phyloP scores from a whole-genome alignment of 2,329 filamentous ascomycete species.

The Zasmidium angulare region DNA sequence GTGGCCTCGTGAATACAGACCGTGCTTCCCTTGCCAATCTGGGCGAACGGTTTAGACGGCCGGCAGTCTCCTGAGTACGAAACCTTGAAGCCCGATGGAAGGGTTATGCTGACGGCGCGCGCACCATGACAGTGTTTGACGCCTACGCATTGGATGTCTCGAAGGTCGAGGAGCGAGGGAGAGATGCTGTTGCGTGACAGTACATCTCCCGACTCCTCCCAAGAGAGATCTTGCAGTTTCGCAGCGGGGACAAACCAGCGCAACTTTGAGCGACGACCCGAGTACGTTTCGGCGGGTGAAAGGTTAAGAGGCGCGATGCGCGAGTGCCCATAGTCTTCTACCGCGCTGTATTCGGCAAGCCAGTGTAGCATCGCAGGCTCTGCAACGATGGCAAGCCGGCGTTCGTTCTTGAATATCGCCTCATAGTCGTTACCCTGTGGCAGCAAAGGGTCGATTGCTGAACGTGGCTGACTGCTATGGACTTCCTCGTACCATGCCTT shows the following conservation, averaged over 20 bases:
- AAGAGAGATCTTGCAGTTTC: conserved; percentile 22
- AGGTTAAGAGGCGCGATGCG: conserved; percentile 54
- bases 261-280: conserved; percentile 28
- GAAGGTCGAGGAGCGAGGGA: conserved; percentile 59
- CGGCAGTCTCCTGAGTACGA: conserved; percentile 95
- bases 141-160: conserved; percentile 62
- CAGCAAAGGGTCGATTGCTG: conserved; percentile 6
- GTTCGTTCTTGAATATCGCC: conserved; percentile 15
- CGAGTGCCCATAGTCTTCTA: conserved; percentile 76
- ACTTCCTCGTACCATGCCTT: conserved; percentile 71
- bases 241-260: conserved; percentile 34
- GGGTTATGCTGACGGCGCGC: conserved; percentile 74
- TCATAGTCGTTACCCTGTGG: conserved; percentile 31
- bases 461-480: conserved; percentile 41
- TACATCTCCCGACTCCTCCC: conserved; percentile 11
- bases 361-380: conserved; percentile 71
- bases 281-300: conserved; percentile 28
- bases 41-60: conserved; percentile 68
- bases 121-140: conserved; percentile 81
- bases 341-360: conserved; percentile 73
- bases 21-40: conserved; percentile 71
- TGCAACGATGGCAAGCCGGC: conserved; percentile 64
- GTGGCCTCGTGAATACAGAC: conserved; percentile 94
- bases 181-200: conserved; percentile 15
- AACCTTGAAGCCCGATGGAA: conserved; percentile 77